Conservation (phyloP, 352 stramenopile genomes). For the Pythium pyrilobum region DNA sequence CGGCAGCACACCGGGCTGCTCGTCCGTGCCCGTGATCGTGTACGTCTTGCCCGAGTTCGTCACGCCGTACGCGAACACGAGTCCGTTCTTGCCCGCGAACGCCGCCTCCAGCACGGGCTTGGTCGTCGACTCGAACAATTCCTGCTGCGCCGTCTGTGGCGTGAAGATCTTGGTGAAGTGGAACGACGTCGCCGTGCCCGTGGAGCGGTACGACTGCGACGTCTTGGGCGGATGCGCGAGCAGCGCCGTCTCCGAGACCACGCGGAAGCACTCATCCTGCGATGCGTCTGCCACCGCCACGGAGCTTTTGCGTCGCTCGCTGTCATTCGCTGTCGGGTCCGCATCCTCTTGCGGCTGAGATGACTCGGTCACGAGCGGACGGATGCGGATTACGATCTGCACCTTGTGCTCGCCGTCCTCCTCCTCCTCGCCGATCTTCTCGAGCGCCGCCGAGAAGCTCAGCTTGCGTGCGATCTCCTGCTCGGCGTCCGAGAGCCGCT, state of each 20-base stretch:
- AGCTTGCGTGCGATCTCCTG: conserved; percentile 52
- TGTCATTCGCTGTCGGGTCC: conserved; percentile 1
- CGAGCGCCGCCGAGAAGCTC: conserved; percentile 54
- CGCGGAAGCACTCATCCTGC: conserved; percentile 59
- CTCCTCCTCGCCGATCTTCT: conserved; percentile 12
- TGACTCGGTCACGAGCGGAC: conserved; percentile 23
- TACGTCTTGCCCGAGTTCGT: conserved; percentile 99
- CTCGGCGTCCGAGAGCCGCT: conserved; percentile 16
- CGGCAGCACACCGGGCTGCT: conserved; percentile 79
- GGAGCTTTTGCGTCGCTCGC: neutral
- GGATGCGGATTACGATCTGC: conserved; percentile 70
- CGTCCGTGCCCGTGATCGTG: conserved; percentile 92
- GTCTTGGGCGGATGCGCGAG: conserved; percentile 68
- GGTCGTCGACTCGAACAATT: conserved; percentile 91
- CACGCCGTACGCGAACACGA: conserved; percentile 98
- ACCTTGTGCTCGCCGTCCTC: conserved; percentile 24
- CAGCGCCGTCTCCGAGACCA: conserved; percentile 56
- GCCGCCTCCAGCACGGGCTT: conserved; percentile 88
- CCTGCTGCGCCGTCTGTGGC: conserved; percentile 67
- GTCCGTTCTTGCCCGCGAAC: conserved; percentile 75
- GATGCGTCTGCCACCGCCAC: neutral
- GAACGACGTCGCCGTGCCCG: conserved; percentile 69
- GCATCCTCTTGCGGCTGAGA: no score
- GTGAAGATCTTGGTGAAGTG: conserved; percentile 86
- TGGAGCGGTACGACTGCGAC: conserved; percentile 69